Evolutionary conservation across 805 yeast genomes (phyloP).

Genomic region (Hanseniaspora thailandica): DNA sequence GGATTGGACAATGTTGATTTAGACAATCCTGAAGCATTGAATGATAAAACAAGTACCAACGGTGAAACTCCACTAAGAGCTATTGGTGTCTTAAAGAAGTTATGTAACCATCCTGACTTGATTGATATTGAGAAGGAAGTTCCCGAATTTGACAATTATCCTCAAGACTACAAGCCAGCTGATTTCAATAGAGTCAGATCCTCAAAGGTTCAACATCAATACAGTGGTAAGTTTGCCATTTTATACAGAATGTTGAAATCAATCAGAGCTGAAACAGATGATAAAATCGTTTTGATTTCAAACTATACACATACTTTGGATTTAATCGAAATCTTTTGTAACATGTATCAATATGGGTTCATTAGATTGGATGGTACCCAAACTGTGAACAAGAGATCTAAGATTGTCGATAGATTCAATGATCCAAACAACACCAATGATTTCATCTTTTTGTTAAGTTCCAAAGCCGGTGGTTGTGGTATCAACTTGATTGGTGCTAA

Average conservation of each 20-base stretch:
- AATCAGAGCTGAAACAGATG: conserved; percentile 71
- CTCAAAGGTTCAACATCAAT: conserved; percentile 50
- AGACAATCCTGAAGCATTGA: conserved; percentile 26
- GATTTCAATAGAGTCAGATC: conserved; percentile 37
- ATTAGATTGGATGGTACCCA: conserved; percentile 85
- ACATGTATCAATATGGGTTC: conserved; percentile 59
- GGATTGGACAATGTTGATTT: conserved; percentile 56
- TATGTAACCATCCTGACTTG: conserved; percentile 89
- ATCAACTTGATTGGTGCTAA: conserved; percentile 94
- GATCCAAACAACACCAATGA: conserved; percentile 73
- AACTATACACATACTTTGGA: conserved; percentile 93
- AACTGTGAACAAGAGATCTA: conserved; percentile 84
- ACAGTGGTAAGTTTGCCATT: conserved; percentile 76
- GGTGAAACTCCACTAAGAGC: conserved; percentile 58
- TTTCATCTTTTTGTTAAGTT: conserved; percentile 76
- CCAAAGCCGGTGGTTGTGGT: conserved; percentile 99
- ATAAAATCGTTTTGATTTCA: conserved; percentile 86
- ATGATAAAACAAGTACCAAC: conserved; percentile 10
- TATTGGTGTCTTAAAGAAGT: conserved; percentile 74
- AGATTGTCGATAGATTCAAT: conserved; percentile 80
- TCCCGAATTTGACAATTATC: conserved; percentile 43
- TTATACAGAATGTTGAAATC: conserved; percentile 72
- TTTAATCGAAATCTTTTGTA: conserved; percentile 75
- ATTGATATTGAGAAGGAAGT: conserved; percentile 59
- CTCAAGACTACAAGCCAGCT: conserved; percentile 55